Base-by-base conservation (phyloP, 2,329 filamentous ascomycete genomes). In the Rhynchosporium secalis region DNA sequence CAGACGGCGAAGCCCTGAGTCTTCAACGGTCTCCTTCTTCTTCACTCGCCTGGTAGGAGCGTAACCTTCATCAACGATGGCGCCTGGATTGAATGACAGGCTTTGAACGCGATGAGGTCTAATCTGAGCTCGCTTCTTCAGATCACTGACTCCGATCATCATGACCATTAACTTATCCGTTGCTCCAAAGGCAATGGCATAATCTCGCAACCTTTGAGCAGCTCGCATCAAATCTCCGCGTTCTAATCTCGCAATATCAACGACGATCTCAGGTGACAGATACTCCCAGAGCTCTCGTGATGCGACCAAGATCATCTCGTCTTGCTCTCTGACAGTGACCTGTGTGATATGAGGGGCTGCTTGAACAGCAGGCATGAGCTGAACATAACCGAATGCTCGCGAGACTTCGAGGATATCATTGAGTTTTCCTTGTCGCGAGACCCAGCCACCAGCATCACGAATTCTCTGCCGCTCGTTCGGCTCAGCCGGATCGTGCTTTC, bases 161-260 rank as follows among this genome's bases (percentile, higher is more conserved):
- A 98, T 98, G 49, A 99, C 92, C 93, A 98, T 98, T 66, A 98
- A 91, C 78, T 99, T 99, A 72, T 89, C 89, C 1, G 88, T 93
- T 12, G 94, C 91, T 58, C 95, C 95, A 74, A 97, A 98, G 1
- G 94, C 92, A 73, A 99, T 96, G 47, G 95, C 95, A 60, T 98
- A 81, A 78, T 99, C 95, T 62, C 95, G 87, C 38, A 99, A 83
- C 77, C 96, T 96, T 75, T 98, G 94, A 3, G 95, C 90, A 15
- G 94, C 95, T 60, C 91, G 85, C 95, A 99, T 99, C 49, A 97
- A 81, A 74, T 99, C 94, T 51, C 86, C 84, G 6, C 92, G 87
- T 76, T 96, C 94, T 29, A 89, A 89, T 65, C 93, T 85, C 20
- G 92, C 92, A 59, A 98, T 88, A 74, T 99, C 96, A 29, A 96